Conservation (phyloP, 164 flowering plant species). For the Nelumbo lutea region DNA sequence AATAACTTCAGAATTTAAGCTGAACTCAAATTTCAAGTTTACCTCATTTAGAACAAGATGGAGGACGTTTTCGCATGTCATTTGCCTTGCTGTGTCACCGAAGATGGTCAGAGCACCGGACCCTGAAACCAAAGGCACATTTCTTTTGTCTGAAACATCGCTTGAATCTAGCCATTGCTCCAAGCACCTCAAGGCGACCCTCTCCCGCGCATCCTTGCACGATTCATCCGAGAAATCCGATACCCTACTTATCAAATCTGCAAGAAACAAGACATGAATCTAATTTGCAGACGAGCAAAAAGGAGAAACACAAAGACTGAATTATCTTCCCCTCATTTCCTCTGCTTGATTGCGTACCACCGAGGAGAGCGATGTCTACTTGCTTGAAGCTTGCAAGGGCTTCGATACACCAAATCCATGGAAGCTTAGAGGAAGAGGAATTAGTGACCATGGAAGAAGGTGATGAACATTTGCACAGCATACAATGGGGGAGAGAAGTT, state of each 20-base stretch:
- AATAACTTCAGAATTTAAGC: not conserved
- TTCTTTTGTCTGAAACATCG: not conserved
- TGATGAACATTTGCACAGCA: too few species aligned
- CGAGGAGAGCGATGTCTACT: constrained; percentile 26
- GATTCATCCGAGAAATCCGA: constrained; percentile 27
- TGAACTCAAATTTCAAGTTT: constrained; percentile 5
- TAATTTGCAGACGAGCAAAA: not conserved
- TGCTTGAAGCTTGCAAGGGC: constrained; percentile 31
- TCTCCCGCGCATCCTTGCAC: constrained; percentile 38
- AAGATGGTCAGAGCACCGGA: constrained; percentile 14
- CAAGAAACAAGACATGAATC: constrained; percentile 4
- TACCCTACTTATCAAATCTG: constrained; percentile 37
- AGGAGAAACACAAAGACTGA: not conserved
- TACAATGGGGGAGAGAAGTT: too few species aligned
- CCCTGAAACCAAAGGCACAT: not conserved
- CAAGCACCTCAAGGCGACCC: constrained; percentile 46
- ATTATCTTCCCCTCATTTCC: too few species aligned
- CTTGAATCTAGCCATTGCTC: constrained; percentile 29
- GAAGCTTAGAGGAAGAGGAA: constrained; percentile 17
- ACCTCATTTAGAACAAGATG: constrained; percentile 33
- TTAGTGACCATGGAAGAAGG: constrained; percentile 1
- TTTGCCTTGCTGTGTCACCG: constrained; percentile 24
- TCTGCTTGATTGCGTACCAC: constrained; percentile 25
- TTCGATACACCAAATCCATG: constrained; percentile 58
- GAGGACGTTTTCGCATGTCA: constrained; percentile 38